These are phyloP conservation scores for Inosperma sp. DNA, from an alignment of 768 basidiomycete species.

Conservation along the genomic window DNA sequence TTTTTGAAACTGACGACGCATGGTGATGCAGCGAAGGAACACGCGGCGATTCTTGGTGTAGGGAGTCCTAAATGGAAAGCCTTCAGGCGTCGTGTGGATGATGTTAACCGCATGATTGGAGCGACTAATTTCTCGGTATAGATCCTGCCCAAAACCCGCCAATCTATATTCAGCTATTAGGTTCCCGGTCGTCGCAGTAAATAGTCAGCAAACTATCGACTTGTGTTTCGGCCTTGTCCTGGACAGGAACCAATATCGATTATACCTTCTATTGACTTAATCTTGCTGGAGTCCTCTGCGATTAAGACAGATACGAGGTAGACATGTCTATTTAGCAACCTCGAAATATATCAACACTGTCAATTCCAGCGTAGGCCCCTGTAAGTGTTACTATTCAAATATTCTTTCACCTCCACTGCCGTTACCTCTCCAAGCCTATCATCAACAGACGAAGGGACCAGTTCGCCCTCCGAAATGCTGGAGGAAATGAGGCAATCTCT, in stretches of 20 bases:
- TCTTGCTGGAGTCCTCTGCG: slow-evolving; percentile 51
- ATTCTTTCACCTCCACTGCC: no score
- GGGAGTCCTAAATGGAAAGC: slow-evolving; percentile 65
- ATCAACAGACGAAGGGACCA: no score
- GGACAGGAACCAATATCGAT: slow-evolving; percentile 51
- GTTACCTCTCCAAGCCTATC: no score
- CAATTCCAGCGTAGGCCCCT: no score
- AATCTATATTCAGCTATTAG: not conserved
- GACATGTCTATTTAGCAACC: no score
- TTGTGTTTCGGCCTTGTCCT: slow-evolving; percentile 10
- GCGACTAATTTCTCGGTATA: not conserved
- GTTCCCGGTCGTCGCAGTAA: slow-evolving; percentile 17
- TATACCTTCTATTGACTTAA: slow-evolving; percentile 83
- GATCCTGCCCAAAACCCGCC: not conserved
- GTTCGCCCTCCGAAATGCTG: no score
- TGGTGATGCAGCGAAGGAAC: slow-evolving; percentile 46
- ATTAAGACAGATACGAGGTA: slow-evolving; percentile 96
- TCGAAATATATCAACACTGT: no score
- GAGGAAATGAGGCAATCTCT: no score
- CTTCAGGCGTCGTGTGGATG: slow-evolving; percentile 69
- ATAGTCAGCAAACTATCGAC: slow-evolving; percentile 6
- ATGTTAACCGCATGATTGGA: slow-evolving; percentile 58
- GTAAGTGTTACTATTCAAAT: no score
- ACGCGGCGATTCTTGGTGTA: slow-evolving; percentile 50
- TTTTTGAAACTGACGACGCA: slow-evolving; percentile 66